Base-by-base conservation (phyloP, 2,329 filamentous ascomycete species). In the Claviceps sp. region DNA sequence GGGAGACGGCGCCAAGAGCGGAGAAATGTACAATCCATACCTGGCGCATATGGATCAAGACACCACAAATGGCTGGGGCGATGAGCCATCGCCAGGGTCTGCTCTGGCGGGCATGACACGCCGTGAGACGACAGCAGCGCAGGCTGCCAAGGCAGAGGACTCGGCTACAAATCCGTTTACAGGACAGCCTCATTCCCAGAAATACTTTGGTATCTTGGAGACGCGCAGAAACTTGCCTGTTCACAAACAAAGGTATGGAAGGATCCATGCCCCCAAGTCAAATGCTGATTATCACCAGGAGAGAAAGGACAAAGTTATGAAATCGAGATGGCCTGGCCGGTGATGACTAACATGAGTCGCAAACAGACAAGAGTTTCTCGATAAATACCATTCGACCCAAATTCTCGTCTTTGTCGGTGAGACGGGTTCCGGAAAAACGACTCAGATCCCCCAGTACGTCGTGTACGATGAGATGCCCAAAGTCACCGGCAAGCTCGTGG, bases 371-470 rank as follows among this genome's bases (percentile, higher is more conserved):
- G 93, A 98, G 66, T 98, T 98, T 65, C 78, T 98, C 54, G 75
- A 90, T 64, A 80, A 95, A 63, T 98, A 94, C 71, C 94, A 98
- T 62, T 82, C 85, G 61, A 88, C 84, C 23, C 93, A 98, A 71
- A 96, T 98, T 59, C 82, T 98, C 55, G 93, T 98, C 62, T 96
- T 98, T 63, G 93, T 98, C 57, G 93, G 93, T 73, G 93, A 98
- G 76, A 98, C 93, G 8, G 93, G 94, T 80, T 98, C 93, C 58
- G 93, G 93, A 73, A 98, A 98, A 75, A 98, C 93, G 4, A 98
- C 93, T 0, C 93, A 98, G 74, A 97, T 98, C 55, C 93, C 93
- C 2, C 93, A 98, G 68, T 98, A 96, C 67, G 91, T 98, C 58
- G 81, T 98, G 42, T 97, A 86, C 75, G 93, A 98, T 71, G 93